Evolutionary conservation across 164 flowering plant species (phyloP).

Genomic region (Pachysandra terminalis): DNA sequence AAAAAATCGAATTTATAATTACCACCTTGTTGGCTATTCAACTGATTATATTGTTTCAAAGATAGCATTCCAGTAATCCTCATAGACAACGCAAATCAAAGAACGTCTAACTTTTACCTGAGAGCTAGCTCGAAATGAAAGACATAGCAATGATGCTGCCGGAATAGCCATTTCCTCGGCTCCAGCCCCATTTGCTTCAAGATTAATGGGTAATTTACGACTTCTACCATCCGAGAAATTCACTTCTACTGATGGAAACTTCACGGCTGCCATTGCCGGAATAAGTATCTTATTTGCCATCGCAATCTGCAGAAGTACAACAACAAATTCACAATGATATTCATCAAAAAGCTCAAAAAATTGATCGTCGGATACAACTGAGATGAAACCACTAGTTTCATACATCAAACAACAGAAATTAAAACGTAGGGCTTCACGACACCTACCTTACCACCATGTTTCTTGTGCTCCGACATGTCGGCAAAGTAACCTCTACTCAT

Average conservation of each 20-base stretch:
- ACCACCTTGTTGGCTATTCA: background rate
- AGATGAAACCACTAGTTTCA: background rate
- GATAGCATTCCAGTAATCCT: background rate
- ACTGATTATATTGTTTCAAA: too few species aligned
- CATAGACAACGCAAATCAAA: background rate
- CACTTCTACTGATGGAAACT: conserved; percentile 74
- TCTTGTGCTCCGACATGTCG: conserved; percentile 68
- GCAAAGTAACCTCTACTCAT: conserved; percentile 94
- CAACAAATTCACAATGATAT: conserved; percentile 6
- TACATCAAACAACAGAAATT: background rate
- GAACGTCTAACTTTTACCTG: conserved; percentile 42
- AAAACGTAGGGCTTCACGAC: background rate
- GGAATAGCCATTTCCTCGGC: conserved; percentile 23
- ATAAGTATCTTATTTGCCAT: conserved; percentile 61
- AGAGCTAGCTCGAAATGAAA: conserved; percentile 82
- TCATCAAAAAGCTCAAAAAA: background rate
- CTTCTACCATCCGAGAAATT: conserved; percentile 54
- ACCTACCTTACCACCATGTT: conserved; percentile 94
- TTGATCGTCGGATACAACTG: background rate
- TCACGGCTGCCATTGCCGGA: conserved; percentile 67
- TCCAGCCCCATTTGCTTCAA: conserved; percentile 27
- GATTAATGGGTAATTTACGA: conserved; percentile 49
- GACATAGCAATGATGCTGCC: conserved; percentile 70
- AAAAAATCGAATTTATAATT: too few species aligned
- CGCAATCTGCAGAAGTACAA: conserved; percentile 52